These are phyloP conservation scores for Globisporangium polare DNA, from an alignment of 352 stramenopile species.

Conservation along the genomic window DNA sequence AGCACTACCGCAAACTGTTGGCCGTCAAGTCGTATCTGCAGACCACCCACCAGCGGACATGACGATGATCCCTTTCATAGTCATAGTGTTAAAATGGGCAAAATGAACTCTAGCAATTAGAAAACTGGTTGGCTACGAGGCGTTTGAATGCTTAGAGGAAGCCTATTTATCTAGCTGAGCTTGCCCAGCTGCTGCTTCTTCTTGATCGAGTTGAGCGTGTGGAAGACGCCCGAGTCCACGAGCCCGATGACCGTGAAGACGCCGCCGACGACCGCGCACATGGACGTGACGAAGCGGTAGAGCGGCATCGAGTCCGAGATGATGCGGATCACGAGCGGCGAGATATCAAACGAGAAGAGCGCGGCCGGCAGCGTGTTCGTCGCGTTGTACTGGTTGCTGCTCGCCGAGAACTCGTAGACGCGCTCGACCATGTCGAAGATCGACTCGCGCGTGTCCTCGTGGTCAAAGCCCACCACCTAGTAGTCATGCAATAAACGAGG, in stretches of 20 bases:
- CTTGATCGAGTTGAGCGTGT: conserved; percentile 80
- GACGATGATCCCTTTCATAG: background rate
- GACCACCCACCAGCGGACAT: conserved; percentile 2
- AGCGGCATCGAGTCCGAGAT: conserved; percentile 66
- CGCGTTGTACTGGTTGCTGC: conserved; percentile 71
- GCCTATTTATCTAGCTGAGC: conserved; percentile 19
- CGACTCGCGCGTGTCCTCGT: conserved; percentile 47
- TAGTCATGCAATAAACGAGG: background rate
- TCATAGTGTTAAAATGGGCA: background rate
- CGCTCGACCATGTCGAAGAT: conserved; percentile 49
- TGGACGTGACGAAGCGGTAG: conserved; percentile 82
- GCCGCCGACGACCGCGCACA: conserved; percentile 80
- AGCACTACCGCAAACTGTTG: conserved; percentile 63
- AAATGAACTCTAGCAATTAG: conserved; percentile 10
- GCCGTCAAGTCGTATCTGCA: conserved; percentile 71
- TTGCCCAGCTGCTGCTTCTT: conserved; percentile 84
- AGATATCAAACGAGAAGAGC: conserved; percentile 81
- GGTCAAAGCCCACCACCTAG: conserved; percentile 76
- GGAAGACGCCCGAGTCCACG: conserved; percentile 75
- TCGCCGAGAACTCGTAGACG: conserved; percentile 77
- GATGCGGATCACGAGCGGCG: conserved; percentile 70
- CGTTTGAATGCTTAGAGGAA: background rate
- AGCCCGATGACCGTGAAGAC: conserved; percentile 85
- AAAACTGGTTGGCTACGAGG: background rate
- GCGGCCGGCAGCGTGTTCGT: conserved; percentile 52